Evolutionary conservation across 106 monocot species (phyloP), one percentile per base, ranked within the genome.

Genomic region (Allium fistulosum): DNA sequence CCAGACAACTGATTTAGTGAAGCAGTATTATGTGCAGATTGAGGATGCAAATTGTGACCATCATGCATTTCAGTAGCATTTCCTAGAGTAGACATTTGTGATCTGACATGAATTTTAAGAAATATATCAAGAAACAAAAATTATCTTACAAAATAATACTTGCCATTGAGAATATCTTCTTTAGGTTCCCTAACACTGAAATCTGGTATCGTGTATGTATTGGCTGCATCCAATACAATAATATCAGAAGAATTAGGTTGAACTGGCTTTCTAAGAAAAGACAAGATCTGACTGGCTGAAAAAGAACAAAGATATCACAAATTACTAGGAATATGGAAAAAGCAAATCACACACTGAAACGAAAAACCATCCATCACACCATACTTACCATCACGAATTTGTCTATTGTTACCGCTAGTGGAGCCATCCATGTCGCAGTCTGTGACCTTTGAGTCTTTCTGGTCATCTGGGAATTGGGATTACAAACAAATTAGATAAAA

Each of bases 351-450:
- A 56, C 37, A 46, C 11, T 16, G 11, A 16, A 63, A 63, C 46
- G 26, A 64, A 15, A 55, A 65, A 53, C 13, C 48, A 52, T 59
- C 17, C 16, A 45, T 17, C 48, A 56, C 5, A 57, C 15, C 10
- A 65, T 13, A 58, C 74, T 49, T 49, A 74, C 74, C 74, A 66
- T 74, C 74, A 74, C 74, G 66, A 26, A 58, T 65, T 74, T 48
- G 74, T 58, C 65, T 66, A 46, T 73, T 48, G 64, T 18, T 73
- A 55, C 45, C 46, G 57, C 48, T 49, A 17, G 73, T 57, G 46
- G 57, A 47, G 45, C 12, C 48, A 14, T 22, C 73, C 57, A 18
- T 72, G 14, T 65, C 46, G 50, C 10, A 37, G 26, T 15, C 45
- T 14, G 8, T 37, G 7, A 37, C 61, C 37, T 51, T 37, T 53